A percentile compares a stretch with the other conserved stretches of the same genome.
Conservation (phyloP, 345 rosid genomes). For the thale cress (Arabidopsis thaliana) region TAIR10.1 NC_003070.9:30321001-30321500, state of each 20-base stretch:
- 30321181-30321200: constrained; percentile 60
- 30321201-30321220: constrained; percentile 91
- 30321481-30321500: neutral
- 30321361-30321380: constrained; percentile 99
- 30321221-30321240: constrained; percentile 91
- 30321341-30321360: constrained; percentile 97
- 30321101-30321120: neutral
- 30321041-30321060: neutral
- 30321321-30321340: constrained; percentile 15
- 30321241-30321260: constrained; percentile 87
- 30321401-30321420: constrained; percentile 98
- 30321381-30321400: constrained; percentile 97
- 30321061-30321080: no score
- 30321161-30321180: neutral
- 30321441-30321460: constrained; percentile 5
- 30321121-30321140: neutral
- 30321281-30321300: neutral
- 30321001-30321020: constrained; percentile 62
- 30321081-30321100: no score
- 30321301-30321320: neutral
- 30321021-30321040: constrained; percentile 96
- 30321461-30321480: constrained; percentile 19
- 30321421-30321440: constrained; percentile 51
- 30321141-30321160: neutral
- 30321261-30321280: constrained; percentile 68